Percentiles rank a stretch among this genome's conserved stretches.
Conservation (phyloP, 164 flowering plant genomes). For the Brasenia schreberi region DNA sequence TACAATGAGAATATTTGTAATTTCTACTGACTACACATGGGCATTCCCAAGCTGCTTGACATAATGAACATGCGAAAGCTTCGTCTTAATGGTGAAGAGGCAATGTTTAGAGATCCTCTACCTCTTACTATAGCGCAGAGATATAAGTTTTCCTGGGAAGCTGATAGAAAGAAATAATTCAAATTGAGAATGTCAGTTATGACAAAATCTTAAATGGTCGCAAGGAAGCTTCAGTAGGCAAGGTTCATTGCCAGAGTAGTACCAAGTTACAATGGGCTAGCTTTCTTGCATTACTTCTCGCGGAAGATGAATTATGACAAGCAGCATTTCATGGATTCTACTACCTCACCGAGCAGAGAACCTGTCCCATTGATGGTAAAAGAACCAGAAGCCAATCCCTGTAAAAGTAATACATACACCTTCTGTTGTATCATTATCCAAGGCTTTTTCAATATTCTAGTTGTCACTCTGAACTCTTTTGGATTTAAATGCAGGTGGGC, state of each 20-base stretch:
- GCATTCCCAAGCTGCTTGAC: constrained; percentile 93
- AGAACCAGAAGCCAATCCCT: neutral
- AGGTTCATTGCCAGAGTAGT: constrained; percentile 46
- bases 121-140: constrained; percentile 81
- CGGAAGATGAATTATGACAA: constrained; percentile 61
- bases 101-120: constrained; percentile 37
- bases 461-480: too few species aligned
- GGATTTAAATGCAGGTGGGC: too few species aligned
- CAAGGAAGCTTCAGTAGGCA: constrained; percentile 22
- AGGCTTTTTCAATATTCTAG: too few species aligned
- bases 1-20: constrained; percentile 99
- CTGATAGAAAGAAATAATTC: constrained; percentile 75
- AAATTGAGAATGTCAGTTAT: constrained; percentile 66
- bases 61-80: constrained; percentile 79
- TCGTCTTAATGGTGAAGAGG: constrained; percentile 81
- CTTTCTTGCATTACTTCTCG: constrained; percentile 82
- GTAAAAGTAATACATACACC: too few species aligned
- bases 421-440: too few species aligned
- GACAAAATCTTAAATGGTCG: constrained; percentile 36
- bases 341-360: constrained; percentile 80
- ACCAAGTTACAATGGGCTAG: constrained; percentile 68
- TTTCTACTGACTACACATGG: constrained; percentile 94
- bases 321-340: constrained; percentile 80
- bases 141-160: constrained; percentile 91
- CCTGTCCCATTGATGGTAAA: constrained; percentile 88